Evolutionary conservation across 768 basidiomycete species (phyloP), one percentile per base, ranked within the genome.

Genomic region (Pleurotus pulmonarius): DNA sequence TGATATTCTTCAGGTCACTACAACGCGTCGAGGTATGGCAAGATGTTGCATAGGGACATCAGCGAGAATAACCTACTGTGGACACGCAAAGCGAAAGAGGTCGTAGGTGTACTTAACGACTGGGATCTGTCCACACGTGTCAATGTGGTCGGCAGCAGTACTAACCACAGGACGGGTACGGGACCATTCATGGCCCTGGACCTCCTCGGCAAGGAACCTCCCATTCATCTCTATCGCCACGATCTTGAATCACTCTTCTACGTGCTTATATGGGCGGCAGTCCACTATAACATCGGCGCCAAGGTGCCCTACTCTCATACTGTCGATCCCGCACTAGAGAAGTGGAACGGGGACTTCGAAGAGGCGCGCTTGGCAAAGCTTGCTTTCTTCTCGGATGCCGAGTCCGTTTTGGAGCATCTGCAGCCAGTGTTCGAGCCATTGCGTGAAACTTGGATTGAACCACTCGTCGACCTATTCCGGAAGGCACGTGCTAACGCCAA

Each of bases 51-150:
- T 56, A 57, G 66, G 38, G 65, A 73, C 54, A 51, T 73, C 48
- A 69, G 72, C 59, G 62, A 65, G 22, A 63, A 64, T 55, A 71
- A 69, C 52, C 55, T 72, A 16, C 69, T 20, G 69, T 67, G 1
- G 61, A n/a, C n/a, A n/a, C n/a, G n/a, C n/a, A n/a, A n/a, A n/a
- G n/a, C n/a, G n/a, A n/a, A n/a, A n/a, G n/a, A n/a, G n/a, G n/a
- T n/a, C n/a, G n/a, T n/a, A n/a, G n/a, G n/a, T n/a, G n/a, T 69
- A 7, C 59, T 69, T 5, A 60, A 65, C 46, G 70, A 70, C 54
- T 69, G 64, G 60, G 68, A 70, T 48, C 62, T 65, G 52, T 60
- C 67, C 2, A 49, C 48, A 5, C 25, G 48, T 7, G 43, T 64
- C 16, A 18, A 58, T 38, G 37, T 45, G n/a, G 58, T 49, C 26